Evolutionary conservation across 352 stramenopile species (phyloP).

Genomic region (Phytophthora europaea): DNA sequence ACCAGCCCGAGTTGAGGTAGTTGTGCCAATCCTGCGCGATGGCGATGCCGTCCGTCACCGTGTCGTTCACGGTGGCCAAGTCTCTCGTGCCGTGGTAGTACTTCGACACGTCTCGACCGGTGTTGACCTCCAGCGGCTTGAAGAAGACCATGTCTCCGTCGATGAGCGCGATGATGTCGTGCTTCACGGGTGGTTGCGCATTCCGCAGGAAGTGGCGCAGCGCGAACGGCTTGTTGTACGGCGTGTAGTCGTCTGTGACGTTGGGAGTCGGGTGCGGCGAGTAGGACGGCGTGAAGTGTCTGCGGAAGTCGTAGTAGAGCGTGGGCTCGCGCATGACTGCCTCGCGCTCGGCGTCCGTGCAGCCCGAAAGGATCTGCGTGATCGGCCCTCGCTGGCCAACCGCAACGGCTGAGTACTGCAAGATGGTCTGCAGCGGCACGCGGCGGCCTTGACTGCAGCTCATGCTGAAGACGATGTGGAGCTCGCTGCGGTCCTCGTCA

Average conservation of each 20-base stretch:
- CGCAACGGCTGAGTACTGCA: constrained; percentile 55
- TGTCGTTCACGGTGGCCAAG: constrained; percentile 45
- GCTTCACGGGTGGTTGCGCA: constrained; percentile 48
- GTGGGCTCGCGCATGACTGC: constrained; percentile 44
- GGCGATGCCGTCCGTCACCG: constrained; percentile 47
- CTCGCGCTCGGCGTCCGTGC: constrained; percentile 39
- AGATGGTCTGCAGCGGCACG: constrained; percentile 47
- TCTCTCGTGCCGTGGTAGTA: constrained; percentile 56
- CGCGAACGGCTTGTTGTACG: constrained; percentile 68
- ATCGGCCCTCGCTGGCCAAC: constrained; percentile 57
- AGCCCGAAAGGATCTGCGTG: constrained; percentile 64
- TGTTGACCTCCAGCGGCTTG: constrained; percentile 54
- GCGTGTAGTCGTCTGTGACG: constrained; percentile 55
- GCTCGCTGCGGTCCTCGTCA: constrained; percentile 44
- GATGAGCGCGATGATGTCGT: constrained; percentile 51
- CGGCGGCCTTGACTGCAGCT: constrained; percentile 55
- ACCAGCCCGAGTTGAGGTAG: constrained; percentile 55
- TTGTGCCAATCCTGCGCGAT: constrained; percentile 64
- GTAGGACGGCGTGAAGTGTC: constrained; percentile 63
- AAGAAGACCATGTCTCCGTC: constrained; percentile 60
- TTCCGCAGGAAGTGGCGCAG: constrained; percentile 63
- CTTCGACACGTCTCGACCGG: constrained; percentile 43
- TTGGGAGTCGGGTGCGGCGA: constrained; percentile 47
- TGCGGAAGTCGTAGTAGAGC: constrained; percentile 66
- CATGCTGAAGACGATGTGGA: constrained; percentile 70